Conservation (phyloP, 2,329 filamentous ascomycete species). For the Metarhizium robertsii region DNA sequence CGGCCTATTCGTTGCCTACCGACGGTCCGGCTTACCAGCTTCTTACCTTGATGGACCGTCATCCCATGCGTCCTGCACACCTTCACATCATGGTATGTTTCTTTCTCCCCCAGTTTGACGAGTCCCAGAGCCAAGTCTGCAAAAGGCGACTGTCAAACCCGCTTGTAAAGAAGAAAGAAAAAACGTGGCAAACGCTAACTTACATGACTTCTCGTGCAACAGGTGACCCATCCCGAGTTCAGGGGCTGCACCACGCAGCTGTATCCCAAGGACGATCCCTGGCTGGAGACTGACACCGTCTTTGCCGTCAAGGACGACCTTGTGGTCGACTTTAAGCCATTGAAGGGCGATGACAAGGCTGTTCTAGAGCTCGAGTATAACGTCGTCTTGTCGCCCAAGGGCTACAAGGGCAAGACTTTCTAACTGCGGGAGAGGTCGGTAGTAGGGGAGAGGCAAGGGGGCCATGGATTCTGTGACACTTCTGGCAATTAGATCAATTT, state of each 20-base stretch:
- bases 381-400: constrained; percentile 32
- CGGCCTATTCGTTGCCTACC: constrained; percentile 61
- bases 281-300: constrained; percentile 41
- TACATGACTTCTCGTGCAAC: background rate
- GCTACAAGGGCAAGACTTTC: constrained; percentile 30
- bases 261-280: constrained; percentile 59
- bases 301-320: constrained; percentile 46
- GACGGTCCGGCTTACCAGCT: constrained; percentile 41
- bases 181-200: background rate
- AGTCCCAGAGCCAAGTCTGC: too few species aligned
- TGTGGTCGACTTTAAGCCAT: constrained; percentile 39
- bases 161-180: background rate
- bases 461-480: too few species aligned
- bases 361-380: constrained; percentile 32
- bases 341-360: constrained; percentile 27
- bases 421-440: background rate
- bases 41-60: constrained; percentile 35
- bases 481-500: too few species aligned
- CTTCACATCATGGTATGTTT: constrained; percentile 38
- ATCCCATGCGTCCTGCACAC: constrained; percentile 39
- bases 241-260: constrained; percentile 68
- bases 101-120: background rate
- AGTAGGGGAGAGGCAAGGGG: too few species aligned
- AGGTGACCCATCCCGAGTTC: constrained; percentile 53
- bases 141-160: background rate